Percentiles rank a stretch among this genome's conserved stretches.
phyloP scores from a whole-genome alignment of 768 basidiomycete species.

The Lentinula lateritia region DNA sequence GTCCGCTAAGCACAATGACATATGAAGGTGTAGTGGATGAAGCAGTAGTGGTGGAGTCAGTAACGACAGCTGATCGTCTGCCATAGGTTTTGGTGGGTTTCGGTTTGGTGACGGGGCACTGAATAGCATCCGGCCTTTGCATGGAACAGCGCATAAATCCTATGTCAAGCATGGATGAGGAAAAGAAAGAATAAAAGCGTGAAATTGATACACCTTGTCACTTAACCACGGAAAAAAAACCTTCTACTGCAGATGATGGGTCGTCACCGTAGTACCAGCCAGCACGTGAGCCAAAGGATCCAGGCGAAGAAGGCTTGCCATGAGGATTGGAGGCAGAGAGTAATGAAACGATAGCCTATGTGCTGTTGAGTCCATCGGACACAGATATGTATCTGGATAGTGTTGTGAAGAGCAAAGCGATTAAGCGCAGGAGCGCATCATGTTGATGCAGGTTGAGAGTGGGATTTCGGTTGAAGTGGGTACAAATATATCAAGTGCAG shows the following conservation, averaged over 20 bases:
- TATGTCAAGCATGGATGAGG: not conserved
- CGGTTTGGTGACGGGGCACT: constrained; percentile 13
- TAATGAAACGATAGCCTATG: not conserved
- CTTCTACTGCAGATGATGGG: not conserved
- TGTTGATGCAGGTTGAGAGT: no score
- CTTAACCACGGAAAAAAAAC: not conserved
- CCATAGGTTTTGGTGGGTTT: not conserved
- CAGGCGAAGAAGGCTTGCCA: constrained; percentile 28
- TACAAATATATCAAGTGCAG: no score
- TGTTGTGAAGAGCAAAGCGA: no score
- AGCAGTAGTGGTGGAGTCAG: constrained; percentile 12
- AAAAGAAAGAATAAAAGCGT: no score
- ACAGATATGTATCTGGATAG: no score
- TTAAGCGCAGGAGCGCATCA: no score
- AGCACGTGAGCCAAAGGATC: constrained; percentile 20
- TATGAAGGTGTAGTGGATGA: constrained; percentile 16
- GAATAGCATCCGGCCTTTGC: constrained; percentile 18
- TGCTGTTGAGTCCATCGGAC: no score
- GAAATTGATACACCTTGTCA: not conserved
- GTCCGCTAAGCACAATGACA: constrained; percentile 21
- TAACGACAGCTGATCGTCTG: not conserved
- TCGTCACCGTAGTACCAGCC: constrained; percentile 32
- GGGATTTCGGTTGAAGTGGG: no score
- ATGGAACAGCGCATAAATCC: constrained; percentile 18
- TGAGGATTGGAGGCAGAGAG: constrained; percentile 21